Conservation (phyloP, 2,329 filamentous ascomycete species). For the Phialophora verrucosa region DNA sequence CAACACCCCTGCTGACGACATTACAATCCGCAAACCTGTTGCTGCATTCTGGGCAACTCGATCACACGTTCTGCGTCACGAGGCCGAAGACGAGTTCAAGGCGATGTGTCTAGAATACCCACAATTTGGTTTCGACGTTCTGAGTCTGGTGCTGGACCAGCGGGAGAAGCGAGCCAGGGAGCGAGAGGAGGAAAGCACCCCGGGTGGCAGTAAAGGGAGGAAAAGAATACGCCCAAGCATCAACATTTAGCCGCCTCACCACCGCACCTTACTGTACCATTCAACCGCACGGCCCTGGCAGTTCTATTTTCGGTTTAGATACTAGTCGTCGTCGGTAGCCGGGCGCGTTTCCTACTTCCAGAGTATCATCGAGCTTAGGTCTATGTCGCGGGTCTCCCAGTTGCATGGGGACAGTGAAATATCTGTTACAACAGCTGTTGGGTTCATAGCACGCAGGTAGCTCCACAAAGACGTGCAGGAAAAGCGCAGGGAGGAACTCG, state of each 20-base stretch:
- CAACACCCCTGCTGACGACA: constrained; percentile 72
- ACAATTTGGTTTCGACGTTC: constrained; percentile 90
- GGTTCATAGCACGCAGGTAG: background rate
- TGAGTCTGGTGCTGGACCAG: constrained; percentile 62
- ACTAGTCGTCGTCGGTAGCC: background rate
- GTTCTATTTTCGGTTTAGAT: constrained; percentile 1
- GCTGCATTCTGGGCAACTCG: constrained; percentile 89
- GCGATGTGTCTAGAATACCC: constrained; percentile 85
- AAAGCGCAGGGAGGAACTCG: background rate
- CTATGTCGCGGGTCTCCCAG: background rate
- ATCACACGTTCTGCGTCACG: constrained; percentile 78
- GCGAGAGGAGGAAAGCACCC: constrained; percentile 44
- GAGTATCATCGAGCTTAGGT: background rate
- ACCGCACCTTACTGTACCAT: background rate
- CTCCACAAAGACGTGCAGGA: background rate
- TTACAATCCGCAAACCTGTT: constrained; percentile 76
- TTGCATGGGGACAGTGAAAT: background rate
- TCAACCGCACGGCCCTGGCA: background rate
- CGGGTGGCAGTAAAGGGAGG: constrained; percentile 43
- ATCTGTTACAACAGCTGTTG: constrained; percentile 12
- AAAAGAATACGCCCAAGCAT: constrained; percentile 46
- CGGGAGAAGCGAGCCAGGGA: constrained; percentile 51
- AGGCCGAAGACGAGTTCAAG: constrained; percentile 85
- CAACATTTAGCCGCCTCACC: constrained; percentile 31
- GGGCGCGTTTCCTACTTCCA: background rate